phyloP scores from a whole-genome alignment of 495 filamentous ascomycete species.

The Penicillium parvum region DNA sequence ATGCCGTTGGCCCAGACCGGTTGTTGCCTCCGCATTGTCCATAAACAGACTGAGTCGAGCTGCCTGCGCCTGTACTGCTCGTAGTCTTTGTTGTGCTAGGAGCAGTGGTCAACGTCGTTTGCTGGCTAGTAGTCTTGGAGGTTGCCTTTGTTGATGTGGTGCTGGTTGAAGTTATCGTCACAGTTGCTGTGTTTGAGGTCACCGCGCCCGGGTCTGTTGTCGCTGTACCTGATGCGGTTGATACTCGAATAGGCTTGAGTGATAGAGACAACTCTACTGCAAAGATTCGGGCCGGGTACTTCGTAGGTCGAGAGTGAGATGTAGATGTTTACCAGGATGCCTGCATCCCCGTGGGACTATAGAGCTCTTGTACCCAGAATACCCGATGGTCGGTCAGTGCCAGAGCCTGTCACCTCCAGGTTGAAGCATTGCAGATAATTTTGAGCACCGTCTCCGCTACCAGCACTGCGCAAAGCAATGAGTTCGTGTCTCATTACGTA shows the following conservation, averaged over 20 bases:
- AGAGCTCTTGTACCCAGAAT: constrained; percentile 55
- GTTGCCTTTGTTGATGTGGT: constrained; percentile 2
- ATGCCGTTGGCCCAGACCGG: constrained; percentile 45
- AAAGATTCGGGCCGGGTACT: constrained; percentile 47
- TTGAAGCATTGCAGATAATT: constrained; percentile 79
- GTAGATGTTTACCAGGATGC: constrained; percentile 61
- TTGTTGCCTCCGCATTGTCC: constrained; percentile 49
- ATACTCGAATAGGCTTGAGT: constrained; percentile 19
- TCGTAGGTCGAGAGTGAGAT: constrained; percentile 39
- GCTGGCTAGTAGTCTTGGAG: neutral
- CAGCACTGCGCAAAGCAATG: constrained; percentile 69
- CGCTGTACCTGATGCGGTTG: constrained; percentile 23
- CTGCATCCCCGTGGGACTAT: constrained; percentile 54
- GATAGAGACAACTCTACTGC: constrained; percentile 26
- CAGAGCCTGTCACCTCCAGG: constrained; percentile 63
- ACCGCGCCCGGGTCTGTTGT: constrained; percentile 11
- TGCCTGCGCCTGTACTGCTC: constrained; percentile 1
- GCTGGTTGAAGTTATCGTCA: constrained; percentile 1
- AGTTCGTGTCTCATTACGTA: constrained; percentile 81
- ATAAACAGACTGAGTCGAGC: constrained; percentile 25
- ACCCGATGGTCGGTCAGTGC: constrained; percentile 54
- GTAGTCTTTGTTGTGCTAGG: neutral
- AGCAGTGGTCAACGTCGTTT: constrained; percentile 1
- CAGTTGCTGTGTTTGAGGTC: constrained; percentile 7
- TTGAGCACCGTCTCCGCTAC: constrained; percentile 59